phyloP scores from a whole-genome alignment of 352 stramenopile genomes.

The Pythium utonaiense region DNA sequence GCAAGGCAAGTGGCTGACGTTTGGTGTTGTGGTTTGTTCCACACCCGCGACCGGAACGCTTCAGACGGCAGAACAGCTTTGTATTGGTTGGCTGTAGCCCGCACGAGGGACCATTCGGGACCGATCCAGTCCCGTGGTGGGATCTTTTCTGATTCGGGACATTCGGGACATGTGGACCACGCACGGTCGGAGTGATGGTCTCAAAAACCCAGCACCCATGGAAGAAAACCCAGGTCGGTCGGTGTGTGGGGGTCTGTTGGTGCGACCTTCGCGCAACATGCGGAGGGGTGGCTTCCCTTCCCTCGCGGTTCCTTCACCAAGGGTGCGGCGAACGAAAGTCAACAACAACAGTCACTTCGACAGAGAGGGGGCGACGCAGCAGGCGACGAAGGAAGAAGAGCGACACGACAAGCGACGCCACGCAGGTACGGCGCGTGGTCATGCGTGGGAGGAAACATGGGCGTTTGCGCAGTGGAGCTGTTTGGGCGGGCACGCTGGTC shows the following conservation, averaged over 20 bases:
- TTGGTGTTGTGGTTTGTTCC: conserved; percentile 14
- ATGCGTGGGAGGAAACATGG: not conserved
- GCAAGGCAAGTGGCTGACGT: conserved; percentile 5
- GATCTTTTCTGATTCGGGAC: not conserved
- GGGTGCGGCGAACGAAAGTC: conserved; percentile 21
- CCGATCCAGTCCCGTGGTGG: conserved; percentile 11
- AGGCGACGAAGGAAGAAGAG: conserved; percentile 5
- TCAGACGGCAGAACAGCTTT: not conserved
- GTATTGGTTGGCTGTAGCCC: conserved; percentile 25
- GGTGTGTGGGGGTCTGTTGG: conserved; percentile 3
- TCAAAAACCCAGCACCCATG: not conserved
- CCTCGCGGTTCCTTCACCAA: not conserved
- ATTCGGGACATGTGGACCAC: conserved; percentile 4
- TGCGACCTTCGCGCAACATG: conserved; percentile 23
- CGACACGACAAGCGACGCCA: not conserved
- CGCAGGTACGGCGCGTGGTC: not conserved
- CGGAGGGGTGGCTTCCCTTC: not conserved
- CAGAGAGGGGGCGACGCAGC: conserved; percentile 7
- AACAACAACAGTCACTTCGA: conserved; percentile 19
- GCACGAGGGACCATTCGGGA: conserved; percentile 20
- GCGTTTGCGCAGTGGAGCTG: not conserved
- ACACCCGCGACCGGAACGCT: conserved; percentile 9
- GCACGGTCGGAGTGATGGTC: too few relatives aligned
- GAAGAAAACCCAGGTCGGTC: conserved; percentile 1
- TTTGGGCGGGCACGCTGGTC: not conserved